Evolutionary conservation across 805 yeast genomes (phyloP).

Genomic region (Cyberlindnera mrakii): DNA sequence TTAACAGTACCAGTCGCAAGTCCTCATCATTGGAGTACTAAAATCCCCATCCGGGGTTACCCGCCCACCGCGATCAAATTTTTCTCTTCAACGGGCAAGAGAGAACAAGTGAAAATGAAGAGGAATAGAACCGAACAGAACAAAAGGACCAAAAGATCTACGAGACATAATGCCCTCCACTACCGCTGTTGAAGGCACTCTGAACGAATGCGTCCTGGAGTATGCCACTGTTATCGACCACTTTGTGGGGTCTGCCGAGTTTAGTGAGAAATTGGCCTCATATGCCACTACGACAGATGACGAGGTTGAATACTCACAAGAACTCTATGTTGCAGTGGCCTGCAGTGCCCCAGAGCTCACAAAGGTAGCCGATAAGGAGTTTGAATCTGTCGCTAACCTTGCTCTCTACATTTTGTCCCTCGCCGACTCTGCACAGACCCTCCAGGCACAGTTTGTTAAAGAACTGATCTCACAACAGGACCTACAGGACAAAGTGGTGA

Average conservation of each 20-base stretch:
- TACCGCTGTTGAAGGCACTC: slow-evolving; percentile 35
- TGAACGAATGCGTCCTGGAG: slow-evolving; percentile 27
- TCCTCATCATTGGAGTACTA: background rate
- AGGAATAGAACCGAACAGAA: too few relatives aligned
- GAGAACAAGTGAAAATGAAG: background rate
- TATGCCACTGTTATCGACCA: slow-evolving; percentile 27
- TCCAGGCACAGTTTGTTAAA: slow-evolving; percentile 8
- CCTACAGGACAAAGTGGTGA: slow-evolving; percentile 14
- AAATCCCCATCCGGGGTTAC: slow-evolving; percentile 4
- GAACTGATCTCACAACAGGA: slow-evolving; percentile 19
- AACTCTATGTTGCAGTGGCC: slow-evolving; percentile 15
- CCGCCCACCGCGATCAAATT: slow-evolving; percentile 9
- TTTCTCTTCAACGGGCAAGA: background rate
- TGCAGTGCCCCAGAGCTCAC: slow-evolving; percentile 9
- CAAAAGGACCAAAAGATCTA: too few relatives aligned
- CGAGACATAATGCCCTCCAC: slow-evolving; percentile 2
- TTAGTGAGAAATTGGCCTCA: slow-evolving; percentile 12
- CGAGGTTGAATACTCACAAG: slow-evolving; percentile 13
- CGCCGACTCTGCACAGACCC: slow-evolving; percentile 3
- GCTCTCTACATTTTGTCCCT: slow-evolving; percentile 18
- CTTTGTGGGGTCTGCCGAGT: slow-evolving; percentile 13
- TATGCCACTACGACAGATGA: slow-evolving; percentile 11
- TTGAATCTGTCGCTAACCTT: slow-evolving; percentile 22
- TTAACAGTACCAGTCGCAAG: too few relatives aligned
- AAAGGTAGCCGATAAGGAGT: slow-evolving; percentile 21